Percentiles rank a stretch among this genome's conserved stretches.
Conservation (phyloP, 495 filamentous ascomycete species). For the Jackrogersella multiformis region DNA sequence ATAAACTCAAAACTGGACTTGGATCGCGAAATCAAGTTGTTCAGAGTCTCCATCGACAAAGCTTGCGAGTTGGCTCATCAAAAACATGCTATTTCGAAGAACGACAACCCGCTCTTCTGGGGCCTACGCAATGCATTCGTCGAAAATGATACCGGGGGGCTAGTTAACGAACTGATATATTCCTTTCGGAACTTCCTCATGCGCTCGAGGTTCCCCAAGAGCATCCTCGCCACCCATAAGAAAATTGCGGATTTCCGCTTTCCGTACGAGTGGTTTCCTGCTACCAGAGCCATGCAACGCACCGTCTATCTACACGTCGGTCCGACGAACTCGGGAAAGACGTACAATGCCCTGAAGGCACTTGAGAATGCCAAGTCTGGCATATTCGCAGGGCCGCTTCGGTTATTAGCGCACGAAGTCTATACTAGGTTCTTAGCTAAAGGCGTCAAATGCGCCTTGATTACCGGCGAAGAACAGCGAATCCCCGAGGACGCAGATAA, state of each 20-base stretch:
- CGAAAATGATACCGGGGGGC: conserved; percentile 53
- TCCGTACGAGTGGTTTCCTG: conserved; percentile 91
- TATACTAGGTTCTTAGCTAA: conserved; percentile 81
- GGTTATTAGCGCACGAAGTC: conserved; percentile 92
- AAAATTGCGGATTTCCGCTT: conserved; percentile 80
- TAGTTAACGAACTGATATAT: conserved; percentile 68
- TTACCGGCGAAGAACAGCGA: conserved; percentile 91
- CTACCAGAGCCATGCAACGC: conserved; percentile 77
- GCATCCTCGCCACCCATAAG: conserved; percentile 61
- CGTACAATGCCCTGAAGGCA: conserved; percentile 91
- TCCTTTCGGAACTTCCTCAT: conserved; percentile 64
- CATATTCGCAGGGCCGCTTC: conserved; percentile 90
- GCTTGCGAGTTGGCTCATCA: conserved; percentile 50
- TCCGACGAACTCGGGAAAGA: conserved; percentile 98
- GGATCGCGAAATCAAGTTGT: conserved; percentile 48
- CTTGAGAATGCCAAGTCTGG: conserved; percentile 79
- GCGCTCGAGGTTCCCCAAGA: conserved; percentile 47
- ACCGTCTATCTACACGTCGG: conserved; percentile 94
- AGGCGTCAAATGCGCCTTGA: conserved; percentile 76
- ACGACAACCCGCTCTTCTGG: conserved; percentile 61
- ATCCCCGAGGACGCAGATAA: conserved; percentile 59
- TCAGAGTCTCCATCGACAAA: conserved; percentile 47
- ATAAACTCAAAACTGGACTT: conserved; percentile 43
- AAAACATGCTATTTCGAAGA: conserved; percentile 41
- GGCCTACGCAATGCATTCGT: conserved; percentile 67